Evolutionary conservation across 2,329 filamentous ascomycete species (phyloP).

Genomic region (Leptographium lundbergii): DNA sequence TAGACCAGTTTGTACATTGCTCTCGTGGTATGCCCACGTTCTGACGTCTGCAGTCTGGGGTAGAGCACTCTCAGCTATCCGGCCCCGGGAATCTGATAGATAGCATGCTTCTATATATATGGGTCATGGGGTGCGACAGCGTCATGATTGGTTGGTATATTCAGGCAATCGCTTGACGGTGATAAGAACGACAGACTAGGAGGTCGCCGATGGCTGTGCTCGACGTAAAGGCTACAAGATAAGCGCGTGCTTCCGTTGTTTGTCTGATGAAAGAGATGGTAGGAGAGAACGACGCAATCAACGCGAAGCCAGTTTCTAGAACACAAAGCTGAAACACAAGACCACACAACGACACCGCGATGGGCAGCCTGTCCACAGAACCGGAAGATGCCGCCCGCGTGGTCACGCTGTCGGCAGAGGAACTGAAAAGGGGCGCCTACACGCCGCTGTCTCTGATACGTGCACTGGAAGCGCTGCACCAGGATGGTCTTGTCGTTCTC

Average conservation of each 20-base stretch:
- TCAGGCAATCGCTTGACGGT: not conserved
- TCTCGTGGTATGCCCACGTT: too few relatives aligned
- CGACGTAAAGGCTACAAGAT: not conserved
- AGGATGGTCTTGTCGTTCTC: constrained; percentile 15
- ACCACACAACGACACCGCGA: not conserved
- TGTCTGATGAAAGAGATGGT: not conserved
- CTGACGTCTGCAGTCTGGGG: too few relatives aligned
- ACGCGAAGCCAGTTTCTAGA: not conserved
- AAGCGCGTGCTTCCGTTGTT: not conserved
- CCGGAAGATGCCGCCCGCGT: not conserved
- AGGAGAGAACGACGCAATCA: not conserved
- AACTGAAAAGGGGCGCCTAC: constrained; percentile 1
- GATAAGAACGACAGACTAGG: not conserved
- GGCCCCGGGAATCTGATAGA: not conserved
- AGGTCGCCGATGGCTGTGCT: not conserved
- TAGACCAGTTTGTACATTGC: too few relatives aligned
- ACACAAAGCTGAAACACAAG: not conserved
- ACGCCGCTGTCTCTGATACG: constrained; percentile 2
- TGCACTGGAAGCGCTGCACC: constrained; percentile 13
- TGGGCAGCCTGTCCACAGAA: not conserved
- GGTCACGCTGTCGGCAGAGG: not conserved
- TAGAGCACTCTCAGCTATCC: not conserved
- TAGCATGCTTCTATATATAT: not conserved
- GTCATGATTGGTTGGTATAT: not conserved
- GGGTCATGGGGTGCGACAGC: not conserved